These are phyloP conservation scores for Hevea brasiliensis DNA, from an alignment of 345 rosid species.

Conservation along the genomic window DNA sequence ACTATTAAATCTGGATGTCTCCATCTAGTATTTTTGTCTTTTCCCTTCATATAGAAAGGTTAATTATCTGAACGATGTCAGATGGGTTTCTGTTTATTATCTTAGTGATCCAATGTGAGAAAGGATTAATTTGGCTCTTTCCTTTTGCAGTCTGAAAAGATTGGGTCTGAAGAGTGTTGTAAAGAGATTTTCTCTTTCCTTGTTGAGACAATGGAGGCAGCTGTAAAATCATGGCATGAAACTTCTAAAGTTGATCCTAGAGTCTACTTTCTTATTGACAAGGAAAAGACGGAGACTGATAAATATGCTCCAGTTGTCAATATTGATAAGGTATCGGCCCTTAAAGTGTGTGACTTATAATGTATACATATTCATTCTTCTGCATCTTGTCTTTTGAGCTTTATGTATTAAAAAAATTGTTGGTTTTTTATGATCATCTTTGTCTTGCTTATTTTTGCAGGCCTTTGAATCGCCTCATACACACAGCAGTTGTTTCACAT, in stretches of 20 bases:
- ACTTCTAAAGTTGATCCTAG: slow-evolving; percentile 75
- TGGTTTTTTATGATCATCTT: not conserved
- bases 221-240: slow-evolving; percentile 83
- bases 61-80: not conserved
- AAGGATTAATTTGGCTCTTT: slow-evolving; percentile 14
- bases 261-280: slow-evolving; percentile 75
- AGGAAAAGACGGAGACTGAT: slow-evolving; percentile 72
- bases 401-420: not conserved
- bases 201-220: slow-evolving; percentile 73
- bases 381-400: not conserved
- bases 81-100: not conserved
- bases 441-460: slow-evolving; percentile 41
- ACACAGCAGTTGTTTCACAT: slow-evolving; percentile 76
- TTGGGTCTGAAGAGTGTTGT: slow-evolving; percentile 59
- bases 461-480: slow-evolving; percentile 95
- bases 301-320: slow-evolving; percentile 83
- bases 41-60: not conserved
- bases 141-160: slow-evolving; percentile 59
- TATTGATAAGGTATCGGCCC: slow-evolving; percentile 69
- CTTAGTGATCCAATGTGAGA: not conserved
- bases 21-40: not conserved
- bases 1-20: not conserved
- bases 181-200: slow-evolving; percentile 65
- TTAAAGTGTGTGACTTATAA: not conserved
- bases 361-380: not conserved